Evolutionary conservation across 2,329 filamentous ascomycete species (phyloP), one percentile per base, ranked within the genome.

Genomic region (Orbilia javanica): DNA sequence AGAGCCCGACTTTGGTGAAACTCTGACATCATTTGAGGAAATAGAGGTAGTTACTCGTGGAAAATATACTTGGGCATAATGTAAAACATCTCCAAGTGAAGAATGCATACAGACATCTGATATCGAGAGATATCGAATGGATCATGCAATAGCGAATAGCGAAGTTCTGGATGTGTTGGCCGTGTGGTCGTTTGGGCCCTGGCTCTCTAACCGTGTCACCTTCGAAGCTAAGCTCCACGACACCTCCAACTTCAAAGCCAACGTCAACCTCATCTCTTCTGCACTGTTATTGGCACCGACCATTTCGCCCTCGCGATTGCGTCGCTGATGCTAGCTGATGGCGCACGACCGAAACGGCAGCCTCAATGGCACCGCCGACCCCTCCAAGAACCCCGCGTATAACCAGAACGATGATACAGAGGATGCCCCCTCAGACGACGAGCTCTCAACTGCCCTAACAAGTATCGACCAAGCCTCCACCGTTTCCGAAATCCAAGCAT

Each of bases 401-500:
- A 52, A 62, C 48, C 48, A 22, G 10, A 42, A 50, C 34, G 62
- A 67, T 39, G 66, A 66, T 5, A 39, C 13, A 8, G 64, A 68
- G 18, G 34, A 55, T 27, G 20, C 13, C 39, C 44, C 39, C 31
- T 67, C 69, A n/a, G 60, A 71, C 22, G 66, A 60, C 11, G 66
- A 66, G 55, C 73, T 77, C 60, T 25, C 73, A 48, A 62, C 57
- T 11, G 57, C 73, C 3, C 29, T 77, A 34, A 44, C 66, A 11
- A 65, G 64, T 89, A 63, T 77, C 20, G 73, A 77, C 25, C 55
- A 65, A 29, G 73, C 73, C 8, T 77, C 73, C 81, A 93, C 90
- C 81, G 88, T 94, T 80, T 88, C 91, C 80, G 93, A 97, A 80
- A 92, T 99, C 83, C 92, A 91, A 82, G 88, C 90, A 78, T 90